A percentile compares a stretch with the other conserved stretches of the same genome.
These are phyloP conservation scores for Datisca glomerata DNA, from an alignment of 306 rosid genomes.

Conservation along the genomic window DNA sequence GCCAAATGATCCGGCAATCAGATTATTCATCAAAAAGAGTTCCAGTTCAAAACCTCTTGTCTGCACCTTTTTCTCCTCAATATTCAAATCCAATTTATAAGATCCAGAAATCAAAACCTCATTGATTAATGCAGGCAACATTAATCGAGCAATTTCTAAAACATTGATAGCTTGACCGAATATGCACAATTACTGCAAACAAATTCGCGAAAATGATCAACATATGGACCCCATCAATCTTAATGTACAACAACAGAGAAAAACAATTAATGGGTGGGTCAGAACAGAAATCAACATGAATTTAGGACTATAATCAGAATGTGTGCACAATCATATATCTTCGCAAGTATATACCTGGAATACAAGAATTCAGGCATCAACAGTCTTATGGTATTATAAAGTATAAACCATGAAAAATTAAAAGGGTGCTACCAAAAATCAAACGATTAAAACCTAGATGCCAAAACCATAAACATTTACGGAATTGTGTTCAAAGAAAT, in stretches of 20 bases:
- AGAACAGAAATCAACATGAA: no score
- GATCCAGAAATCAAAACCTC: constrained; percentile 50
- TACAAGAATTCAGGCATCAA: no score
- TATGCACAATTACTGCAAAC: constrained; percentile 42
- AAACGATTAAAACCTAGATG: no score
- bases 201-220: constrained; percentile 16
- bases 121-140: constrained; percentile 42
- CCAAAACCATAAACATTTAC: no score
- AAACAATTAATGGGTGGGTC: no score
- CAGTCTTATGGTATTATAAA: no score
- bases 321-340: no score
- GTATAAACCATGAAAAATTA: no score
- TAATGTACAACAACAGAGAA: not conserved
- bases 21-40: constrained; percentile 25
- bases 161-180: constrained; percentile 27
- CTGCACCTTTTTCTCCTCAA: constrained; percentile 32
- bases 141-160: constrained; percentile 31
- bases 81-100: constrained; percentile 28
- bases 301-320: no score
- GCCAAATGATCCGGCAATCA: constrained; percentile 46
- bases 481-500: no score
- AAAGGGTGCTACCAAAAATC: no score
- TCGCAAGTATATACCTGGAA: no score
- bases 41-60: constrained; percentile 20
- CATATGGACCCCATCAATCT: constrained; percentile 5